Percentiles rank a stretch among this genome's conserved stretches.
These are phyloP conservation scores for Gossypium davidsonii DNA, from an alignment of 441 rosid genomes.

Conservation along the genomic window DNA sequence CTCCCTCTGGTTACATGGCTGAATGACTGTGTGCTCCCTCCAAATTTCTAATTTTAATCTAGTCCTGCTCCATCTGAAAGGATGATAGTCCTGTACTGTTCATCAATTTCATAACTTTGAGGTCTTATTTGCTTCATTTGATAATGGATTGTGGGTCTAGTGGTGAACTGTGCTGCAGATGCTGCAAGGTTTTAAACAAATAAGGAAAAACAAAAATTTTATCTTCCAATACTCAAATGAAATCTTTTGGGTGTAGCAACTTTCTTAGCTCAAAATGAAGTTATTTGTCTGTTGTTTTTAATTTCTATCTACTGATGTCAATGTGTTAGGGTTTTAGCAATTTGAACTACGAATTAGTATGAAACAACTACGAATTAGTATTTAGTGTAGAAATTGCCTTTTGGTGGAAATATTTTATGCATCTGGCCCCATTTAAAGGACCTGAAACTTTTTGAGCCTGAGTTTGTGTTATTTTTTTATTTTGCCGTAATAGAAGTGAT, in stretches of 20 bases:
- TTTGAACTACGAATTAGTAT: background rate
- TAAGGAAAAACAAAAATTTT: background rate
- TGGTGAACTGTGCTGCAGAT: background rate
- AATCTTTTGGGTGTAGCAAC: constrained; percentile 1
- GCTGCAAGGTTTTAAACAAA: background rate
- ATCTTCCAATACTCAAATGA: background rate
- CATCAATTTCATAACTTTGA: constrained; percentile 1
- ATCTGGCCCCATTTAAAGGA: background rate
- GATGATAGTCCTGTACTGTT: background rate
- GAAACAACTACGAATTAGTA: background rate
- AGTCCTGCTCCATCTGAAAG: background rate
- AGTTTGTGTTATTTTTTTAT: background rate
- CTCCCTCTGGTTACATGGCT: constrained; percentile 1
- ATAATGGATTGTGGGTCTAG: background rate
- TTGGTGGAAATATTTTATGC: background rate
- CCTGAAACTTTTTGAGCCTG: background rate
- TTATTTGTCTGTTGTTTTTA: background rate
- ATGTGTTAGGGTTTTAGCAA: background rate
- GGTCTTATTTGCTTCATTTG: background rate
- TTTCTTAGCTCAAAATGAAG: background rate
- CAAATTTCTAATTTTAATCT: background rate
- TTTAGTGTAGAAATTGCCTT: background rate
- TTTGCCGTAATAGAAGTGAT: background rate
- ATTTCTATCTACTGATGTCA: background rate
- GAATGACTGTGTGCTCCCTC: background rate